A percentile compares a stretch with the other conserved stretches of the same genome.
phyloP scores from a whole-genome alignment of 2,329 filamentous ascomycete species.

The Neonectria neomacrospora region DNA sequence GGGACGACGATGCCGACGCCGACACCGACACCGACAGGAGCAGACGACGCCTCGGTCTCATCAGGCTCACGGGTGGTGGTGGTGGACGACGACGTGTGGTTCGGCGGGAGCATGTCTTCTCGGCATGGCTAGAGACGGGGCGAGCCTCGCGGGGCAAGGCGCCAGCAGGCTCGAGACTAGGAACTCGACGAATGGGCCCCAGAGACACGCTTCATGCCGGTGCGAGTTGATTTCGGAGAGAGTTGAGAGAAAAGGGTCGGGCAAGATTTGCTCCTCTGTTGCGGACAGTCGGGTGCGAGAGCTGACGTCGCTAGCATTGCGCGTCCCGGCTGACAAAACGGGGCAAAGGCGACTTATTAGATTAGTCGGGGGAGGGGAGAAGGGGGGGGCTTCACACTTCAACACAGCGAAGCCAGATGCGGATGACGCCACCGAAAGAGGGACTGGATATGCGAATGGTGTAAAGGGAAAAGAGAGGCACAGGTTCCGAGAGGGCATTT shows the following conservation, averaged over 20 bases:
- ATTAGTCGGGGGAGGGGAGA: too few species aligned
- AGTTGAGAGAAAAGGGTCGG: not conserved
- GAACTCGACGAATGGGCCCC: not conserved
- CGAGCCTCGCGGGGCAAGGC: slow-evolving; percentile 24
- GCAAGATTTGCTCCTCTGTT: slow-evolving; percentile 9
- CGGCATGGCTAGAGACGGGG: slow-evolving; percentile 34
- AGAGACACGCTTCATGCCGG: slow-evolving; percentile 12
- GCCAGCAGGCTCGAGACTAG: not conserved
- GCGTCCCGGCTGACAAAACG: slow-evolving; percentile 47
- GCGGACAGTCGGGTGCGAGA: slow-evolving; percentile 22
- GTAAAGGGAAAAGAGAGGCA: not conserved
- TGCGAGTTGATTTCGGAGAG: not conserved
- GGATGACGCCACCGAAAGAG: slow-evolving; percentile 36
- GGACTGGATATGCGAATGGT: not conserved
- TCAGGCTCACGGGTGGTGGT: slow-evolving; percentile 34
- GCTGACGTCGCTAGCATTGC: slow-evolving; percentile 51
- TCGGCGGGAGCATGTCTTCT: slow-evolving; percentile 45
- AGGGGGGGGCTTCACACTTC: slow-evolving; percentile 19
- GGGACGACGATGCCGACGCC: slow-evolving; percentile 29
- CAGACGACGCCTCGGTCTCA: not conserved
- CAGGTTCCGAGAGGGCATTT: too few species aligned
- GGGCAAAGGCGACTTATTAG: slow-evolving; percentile 40
- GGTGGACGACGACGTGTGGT: slow-evolving; percentile 39
- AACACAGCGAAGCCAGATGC: not conserved
- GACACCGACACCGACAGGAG: not conserved